Evolutionary conservation across 306 rosid species (phyloP), one percentile per base, ranked within the genome.

Genomic region (Sechiopsis laciniata): DNA sequence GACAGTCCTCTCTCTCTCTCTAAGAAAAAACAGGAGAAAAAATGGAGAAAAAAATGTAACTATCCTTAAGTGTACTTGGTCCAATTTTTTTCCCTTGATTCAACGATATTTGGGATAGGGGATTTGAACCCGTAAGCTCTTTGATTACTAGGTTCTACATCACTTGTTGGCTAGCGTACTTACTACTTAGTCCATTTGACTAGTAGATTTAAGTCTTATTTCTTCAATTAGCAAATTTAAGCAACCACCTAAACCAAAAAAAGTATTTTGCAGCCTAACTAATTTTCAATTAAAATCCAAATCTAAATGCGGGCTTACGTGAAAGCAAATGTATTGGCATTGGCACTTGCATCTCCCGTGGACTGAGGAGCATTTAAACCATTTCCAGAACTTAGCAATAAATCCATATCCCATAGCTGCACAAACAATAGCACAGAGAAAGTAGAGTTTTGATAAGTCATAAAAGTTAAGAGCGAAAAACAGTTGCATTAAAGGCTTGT

Each of bases 351-450:
- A 20, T 21, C 72, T 12, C 21, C 55, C n/a, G 29, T 10, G 7
- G 71, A 3, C 55, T 32, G 37, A 32, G 13, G 72, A 64, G 53
- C 54, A 65, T 40, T 65, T 40, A 5, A 17, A 20, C 3, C 6
- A 19, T 67, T 67, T 67, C 55, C 72, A 45, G 55, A 46, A 67
- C 19, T 46, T 67, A 11, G 72, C 72, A 67, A 19, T 20, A 67
- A 42, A 67, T 67, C 72, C 56, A 67, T 67, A 67, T 67, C 72
- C 72, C 72, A 67, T 12, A 67, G 55, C 72, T 67, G 72, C 20
- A 22, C 37, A 46, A 45, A 65, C 54, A 40, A 64, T 20, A 67
- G 13, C 8, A 37, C 55, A 42, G 64, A 58, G 64, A 58, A 10
- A 12, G 17, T 45, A 0, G 55, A 0, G 55, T 67, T 11, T 45